These are phyloP conservation scores for Rauvolfia tetraphylla DNA, from an alignment of 257 asterid genomes.

Conservation along the genomic window DNA sequence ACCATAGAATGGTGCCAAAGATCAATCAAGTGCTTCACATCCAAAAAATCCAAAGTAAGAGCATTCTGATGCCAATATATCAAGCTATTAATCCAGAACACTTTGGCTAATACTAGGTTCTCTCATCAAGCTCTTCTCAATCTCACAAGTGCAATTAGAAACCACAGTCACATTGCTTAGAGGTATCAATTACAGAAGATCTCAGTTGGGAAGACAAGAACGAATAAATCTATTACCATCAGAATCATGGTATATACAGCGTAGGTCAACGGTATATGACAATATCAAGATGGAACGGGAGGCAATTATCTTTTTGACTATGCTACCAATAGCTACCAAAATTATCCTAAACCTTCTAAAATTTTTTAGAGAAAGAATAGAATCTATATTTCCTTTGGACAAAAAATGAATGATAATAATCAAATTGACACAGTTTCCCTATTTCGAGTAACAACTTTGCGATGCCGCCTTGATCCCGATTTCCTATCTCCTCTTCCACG, in stretches of 20 bases:
- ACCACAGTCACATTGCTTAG: not conserved
- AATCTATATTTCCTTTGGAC: constrained; percentile 3
- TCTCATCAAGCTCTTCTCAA: not conserved
- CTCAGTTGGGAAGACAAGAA: not conserved
- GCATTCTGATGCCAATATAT: not conserved
- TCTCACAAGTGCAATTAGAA: not conserved
- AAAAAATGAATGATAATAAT: constrained; percentile 9
- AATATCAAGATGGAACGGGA: not conserved
- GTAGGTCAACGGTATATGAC: not conserved
- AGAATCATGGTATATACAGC: constrained; percentile 17
- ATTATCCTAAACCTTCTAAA: constrained; percentile 22
- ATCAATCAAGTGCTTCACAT: not conserved
- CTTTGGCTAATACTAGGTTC: not conserved
- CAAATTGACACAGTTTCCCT: constrained; percentile 28
- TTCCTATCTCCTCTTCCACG: constrained; percentile 67
- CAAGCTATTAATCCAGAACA: not conserved
- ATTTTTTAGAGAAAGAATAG: constrained; percentile 8
- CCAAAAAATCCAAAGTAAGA: not conserved
- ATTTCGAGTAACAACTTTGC: constrained; percentile 46
- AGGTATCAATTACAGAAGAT: constrained; percentile 7
- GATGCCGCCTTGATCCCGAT: constrained; percentile 64
- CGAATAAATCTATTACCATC: not conserved
- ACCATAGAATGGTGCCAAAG: not conserved
- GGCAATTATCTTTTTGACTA: not conserved
- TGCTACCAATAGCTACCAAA: constrained; percentile 21